phyloP scores from a whole-genome alignment of 495 filamentous ascomycete genomes.

The Aspergillus taichungensis region DNA sequence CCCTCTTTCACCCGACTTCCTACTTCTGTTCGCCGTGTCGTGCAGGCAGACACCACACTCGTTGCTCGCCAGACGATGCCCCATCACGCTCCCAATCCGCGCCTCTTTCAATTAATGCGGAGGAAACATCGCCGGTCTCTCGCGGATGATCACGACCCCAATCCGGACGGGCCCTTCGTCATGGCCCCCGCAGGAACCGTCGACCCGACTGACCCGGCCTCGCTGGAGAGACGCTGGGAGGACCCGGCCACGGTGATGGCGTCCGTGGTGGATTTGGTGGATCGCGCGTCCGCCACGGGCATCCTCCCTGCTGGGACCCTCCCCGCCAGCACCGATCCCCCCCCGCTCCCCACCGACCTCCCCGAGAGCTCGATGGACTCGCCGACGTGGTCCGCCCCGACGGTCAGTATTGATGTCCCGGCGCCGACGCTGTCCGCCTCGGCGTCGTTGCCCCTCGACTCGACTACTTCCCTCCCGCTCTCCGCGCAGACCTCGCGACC shows the following conservation, averaged over 20 bases:
- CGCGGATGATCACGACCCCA: background rate
- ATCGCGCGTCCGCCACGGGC: no score
- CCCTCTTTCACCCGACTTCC: background rate
- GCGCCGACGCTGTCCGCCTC: background rate
- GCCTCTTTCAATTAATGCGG: background rate
- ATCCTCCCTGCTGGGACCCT: no score
- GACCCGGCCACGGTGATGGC: background rate
- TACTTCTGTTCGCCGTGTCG: conserved; percentile 7
- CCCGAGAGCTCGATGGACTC: no score
- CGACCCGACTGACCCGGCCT: background rate
- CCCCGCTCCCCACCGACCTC: no score
- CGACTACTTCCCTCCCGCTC: conserved; percentile 2
- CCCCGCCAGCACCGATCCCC: no score
- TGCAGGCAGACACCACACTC: conserved; percentile 15
- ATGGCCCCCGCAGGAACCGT: background rate
- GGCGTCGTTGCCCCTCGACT: background rate
- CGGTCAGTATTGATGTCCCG: background rate
- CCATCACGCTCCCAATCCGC: conserved; percentile 3
- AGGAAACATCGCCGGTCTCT: background rate
- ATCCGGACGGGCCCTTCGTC: background rate
- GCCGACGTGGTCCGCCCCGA: no score
- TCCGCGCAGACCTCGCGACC: conserved; percentile 1
- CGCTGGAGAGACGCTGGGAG: background rate
- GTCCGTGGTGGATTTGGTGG: no score
- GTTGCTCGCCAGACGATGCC: conserved; percentile 2